phyloP scores from a whole-genome alignment of 2,329 filamentous ascomycete genomes.

The Diplodia mutila region DNA sequence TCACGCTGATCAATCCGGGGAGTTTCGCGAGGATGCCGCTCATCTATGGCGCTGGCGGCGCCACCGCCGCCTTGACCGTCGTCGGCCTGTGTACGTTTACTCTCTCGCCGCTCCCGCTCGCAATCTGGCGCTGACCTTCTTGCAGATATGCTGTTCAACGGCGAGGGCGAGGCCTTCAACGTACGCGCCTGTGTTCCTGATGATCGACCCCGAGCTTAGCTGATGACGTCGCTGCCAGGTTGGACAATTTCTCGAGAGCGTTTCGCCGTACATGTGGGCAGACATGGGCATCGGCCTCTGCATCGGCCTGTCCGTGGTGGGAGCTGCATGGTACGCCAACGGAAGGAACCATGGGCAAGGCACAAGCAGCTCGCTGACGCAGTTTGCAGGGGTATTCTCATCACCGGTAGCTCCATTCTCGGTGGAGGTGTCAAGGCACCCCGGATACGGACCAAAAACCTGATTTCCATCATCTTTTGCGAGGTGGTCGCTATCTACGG shows the following conservation, averaged over 20 bases:
- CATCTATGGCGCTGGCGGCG: conserved; percentile 70
- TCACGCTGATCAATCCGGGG: background rate
- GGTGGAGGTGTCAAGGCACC: conserved; percentile 96
- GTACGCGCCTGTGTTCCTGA: conserved; percentile 53
- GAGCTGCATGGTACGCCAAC: conserved; percentile 84
- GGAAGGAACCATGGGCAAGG: background rate
- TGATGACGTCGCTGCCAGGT: conserved; percentile 57
- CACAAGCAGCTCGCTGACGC: conserved; percentile 31
- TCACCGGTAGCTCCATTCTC: conserved; percentile 95
- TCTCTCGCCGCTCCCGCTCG: background rate
- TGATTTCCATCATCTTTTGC: conserved; percentile 99
- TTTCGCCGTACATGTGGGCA: conserved; percentile 95
- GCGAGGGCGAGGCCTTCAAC: conserved; percentile 94
- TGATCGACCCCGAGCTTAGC: conserved; percentile 1
- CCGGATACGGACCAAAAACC: conserved; percentile 97
- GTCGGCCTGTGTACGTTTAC: conserved; percentile 75
- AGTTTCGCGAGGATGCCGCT: conserved; percentile 64
- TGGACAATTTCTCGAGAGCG: conserved; percentile 89
- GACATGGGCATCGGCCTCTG: conserved; percentile 88
- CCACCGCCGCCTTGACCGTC: conserved; percentile 69
- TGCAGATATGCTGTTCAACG: conserved; percentile 97
- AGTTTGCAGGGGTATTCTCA: conserved; percentile 88
- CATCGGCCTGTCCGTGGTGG: conserved; percentile 94
- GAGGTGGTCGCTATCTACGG: conserved; percentile 99
- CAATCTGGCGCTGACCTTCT: conserved; percentile 5